Base-by-base conservation (phyloP, 2,329 filamentous ascomycete species). In the Xylaria sp. region DNA sequence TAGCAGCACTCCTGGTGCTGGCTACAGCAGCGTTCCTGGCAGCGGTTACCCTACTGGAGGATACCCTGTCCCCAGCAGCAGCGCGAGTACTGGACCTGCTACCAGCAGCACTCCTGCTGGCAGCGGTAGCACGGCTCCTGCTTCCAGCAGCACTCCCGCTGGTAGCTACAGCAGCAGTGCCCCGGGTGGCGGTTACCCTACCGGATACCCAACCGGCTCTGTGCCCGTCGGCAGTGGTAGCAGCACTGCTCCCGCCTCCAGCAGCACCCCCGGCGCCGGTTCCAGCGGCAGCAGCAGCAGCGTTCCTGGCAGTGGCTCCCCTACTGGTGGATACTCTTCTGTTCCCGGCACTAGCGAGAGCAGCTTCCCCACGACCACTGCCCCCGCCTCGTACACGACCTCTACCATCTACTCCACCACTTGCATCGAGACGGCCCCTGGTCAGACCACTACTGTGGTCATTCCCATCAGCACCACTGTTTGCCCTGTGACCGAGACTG, bases 331-430 rank as follows among this genome's bases (percentile, higher is more conserved):
- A 1, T 55, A 20, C 18, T 33, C 46, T 6, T 36, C 33, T 36
- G 33, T 36, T 10, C 31, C 33, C 7, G 28, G 31, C 46, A 57
- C 31, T 36, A 43, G 31, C 46, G 36, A 58, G 43, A 39, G 20
- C 23, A 62, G n/a, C 46, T 58, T 52, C 56, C 55, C 66, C 33
- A 43, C 62, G 10, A 68, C 63, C 64, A 64, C 31, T 25, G 54
- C 51, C 54, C 46, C 68, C 15, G 66, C 65, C n/a, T 60, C 59
- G 41, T 67, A 72, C 56, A 78, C 78, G 31, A 80, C 78, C 18
- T 79, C 78, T 25, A 79, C 78, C 52, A 74, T 79, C 66, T 79
- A 77, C 69, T 64, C 72, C 13, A 78, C 76, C n/a, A 75, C 60
- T 36, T 66, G 72, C 23, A 62, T 74, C 63, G 76, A 75, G 43